Base-by-base conservation (phyloP, 768 basidiomycete genomes). In the Serpula lacrymans region DNA sequence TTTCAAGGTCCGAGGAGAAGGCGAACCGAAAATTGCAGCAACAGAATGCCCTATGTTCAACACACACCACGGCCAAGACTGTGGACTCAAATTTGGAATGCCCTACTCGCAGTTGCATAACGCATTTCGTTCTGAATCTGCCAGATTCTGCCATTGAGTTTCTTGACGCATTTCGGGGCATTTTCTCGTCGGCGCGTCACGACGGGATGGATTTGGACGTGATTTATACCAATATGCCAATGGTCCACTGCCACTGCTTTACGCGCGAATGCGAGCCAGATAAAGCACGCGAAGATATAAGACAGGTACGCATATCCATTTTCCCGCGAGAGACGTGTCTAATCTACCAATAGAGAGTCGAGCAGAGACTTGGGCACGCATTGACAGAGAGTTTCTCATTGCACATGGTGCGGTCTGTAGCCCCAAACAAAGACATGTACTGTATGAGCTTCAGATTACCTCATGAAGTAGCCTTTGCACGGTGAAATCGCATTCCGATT, bases 341-440 rank as follows among this genome's bases (percentile, higher is more conserved):
- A 12, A 48, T 49, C 41, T 54, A 35, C 43, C 44, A n/a, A 35
- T 58, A 94, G 90, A 70, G 90, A 49, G 88, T 87, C 13, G 81
- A 81, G 55, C 72, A 78, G 40, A 71, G 67, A 49, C 64, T 96
- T 22, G 82, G 80, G 22, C 58, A 70, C 49, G 39, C 64, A 26
- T 52, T 95, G 38, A 64, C 67, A 11, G 65, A 68, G 9, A 73
- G 77, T 17, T 67, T 71, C 27, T 59, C 62, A 11, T 58, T 90
- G 6, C 84, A 91, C 53, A 73, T 82, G 49, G 94, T 99, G 35
- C 82, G 96, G 41, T 84, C 86, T 8, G 96, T 98, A 8, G 92
- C 96, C 1, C 95, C 95, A 6, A 87, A 81, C 64, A 98, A 99
- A 65, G 85, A 92, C 54, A 97, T 98, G 95, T 98, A 94, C 62